These are phyloP conservation scores for Triadica sebifera DNA, from an alignment of 345 rosid genomes.

Conservation along the genomic window DNA sequence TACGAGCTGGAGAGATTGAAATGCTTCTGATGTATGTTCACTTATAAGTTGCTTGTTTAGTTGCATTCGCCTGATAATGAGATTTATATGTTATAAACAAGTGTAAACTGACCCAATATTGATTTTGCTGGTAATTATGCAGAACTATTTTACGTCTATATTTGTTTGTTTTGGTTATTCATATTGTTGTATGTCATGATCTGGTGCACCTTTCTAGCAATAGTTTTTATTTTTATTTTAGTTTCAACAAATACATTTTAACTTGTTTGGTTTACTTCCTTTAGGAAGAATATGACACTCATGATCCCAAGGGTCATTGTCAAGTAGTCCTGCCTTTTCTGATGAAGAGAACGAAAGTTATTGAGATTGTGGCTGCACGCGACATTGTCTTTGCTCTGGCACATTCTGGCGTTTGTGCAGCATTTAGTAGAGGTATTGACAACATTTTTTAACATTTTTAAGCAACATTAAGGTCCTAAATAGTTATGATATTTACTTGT, in stretches of 20 bases:
- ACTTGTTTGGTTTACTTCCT: neutral
- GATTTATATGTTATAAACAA: neutral
- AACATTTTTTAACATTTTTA: neutral
- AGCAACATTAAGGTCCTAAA: neutral
- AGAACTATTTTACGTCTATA: neutral
- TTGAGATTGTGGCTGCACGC: constrained; percentile 93
- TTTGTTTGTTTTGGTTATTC: neutral
- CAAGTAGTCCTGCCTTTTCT: constrained; percentile 78
- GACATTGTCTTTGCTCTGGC: constrained; percentile 96
- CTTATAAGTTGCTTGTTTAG: neutral
- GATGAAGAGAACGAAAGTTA: constrained; percentile 85
- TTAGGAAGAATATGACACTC: constrained; percentile 95
- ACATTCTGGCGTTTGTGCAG: constrained; percentile 90
- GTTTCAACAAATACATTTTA: neutral
- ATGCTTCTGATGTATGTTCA: neutral
- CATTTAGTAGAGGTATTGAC: constrained; percentile 78
- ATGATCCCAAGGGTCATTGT: constrained; percentile 85
- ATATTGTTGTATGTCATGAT: neutral
- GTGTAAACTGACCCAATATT: neutral
- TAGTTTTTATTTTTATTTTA: neutral
- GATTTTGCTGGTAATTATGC: neutral
- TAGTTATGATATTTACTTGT: neutral
- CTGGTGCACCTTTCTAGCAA: neutral
- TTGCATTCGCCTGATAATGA: too few relatives aligned
- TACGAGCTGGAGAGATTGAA: neutral